phyloP scores from a whole-genome alignment of 371 early-diverging fungal genomes.

The Mucor piriformis region DNA sequence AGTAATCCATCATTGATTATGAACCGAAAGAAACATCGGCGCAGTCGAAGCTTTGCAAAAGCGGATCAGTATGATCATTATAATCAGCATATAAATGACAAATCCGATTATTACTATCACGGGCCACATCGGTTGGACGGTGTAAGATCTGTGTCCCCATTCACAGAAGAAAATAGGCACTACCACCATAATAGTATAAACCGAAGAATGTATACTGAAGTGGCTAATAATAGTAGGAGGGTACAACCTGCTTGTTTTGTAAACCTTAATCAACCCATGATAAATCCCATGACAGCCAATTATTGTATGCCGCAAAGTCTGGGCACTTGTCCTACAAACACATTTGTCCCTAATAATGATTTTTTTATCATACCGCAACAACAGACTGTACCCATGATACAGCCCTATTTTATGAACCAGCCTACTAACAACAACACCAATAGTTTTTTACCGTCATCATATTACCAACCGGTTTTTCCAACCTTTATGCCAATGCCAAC shows the following conservation, averaged over 20 bases:
- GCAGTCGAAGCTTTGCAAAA: background rate
- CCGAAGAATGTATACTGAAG: background rate
- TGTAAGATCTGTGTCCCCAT: background rate
- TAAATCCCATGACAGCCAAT: constrained; percentile 4
- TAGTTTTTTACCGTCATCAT: background rate
- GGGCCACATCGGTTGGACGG: background rate
- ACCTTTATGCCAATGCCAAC: background rate
- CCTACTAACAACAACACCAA: background rate
- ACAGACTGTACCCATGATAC: constrained; percentile 13
- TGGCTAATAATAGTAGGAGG: background rate
- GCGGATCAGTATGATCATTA: background rate
- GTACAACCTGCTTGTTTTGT: background rate
- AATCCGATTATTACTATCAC: background rate
- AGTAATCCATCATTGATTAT: background rate
- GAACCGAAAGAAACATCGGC: background rate
- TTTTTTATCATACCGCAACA: background rate
- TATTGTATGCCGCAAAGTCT: constrained; percentile 7
- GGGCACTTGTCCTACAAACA: constrained; percentile 6
- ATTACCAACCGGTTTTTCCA: background rate
- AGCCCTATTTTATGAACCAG: constrained; percentile 4
- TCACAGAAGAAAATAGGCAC: background rate
- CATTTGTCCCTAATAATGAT: background rate
- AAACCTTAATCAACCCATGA: constrained; percentile 1
- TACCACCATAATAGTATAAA: background rate
- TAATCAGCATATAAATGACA: background rate